Evolutionary conservation across 2,329 filamentous ascomycete genomes (phyloP).

Genomic region (Penicillium sp.): DNA sequence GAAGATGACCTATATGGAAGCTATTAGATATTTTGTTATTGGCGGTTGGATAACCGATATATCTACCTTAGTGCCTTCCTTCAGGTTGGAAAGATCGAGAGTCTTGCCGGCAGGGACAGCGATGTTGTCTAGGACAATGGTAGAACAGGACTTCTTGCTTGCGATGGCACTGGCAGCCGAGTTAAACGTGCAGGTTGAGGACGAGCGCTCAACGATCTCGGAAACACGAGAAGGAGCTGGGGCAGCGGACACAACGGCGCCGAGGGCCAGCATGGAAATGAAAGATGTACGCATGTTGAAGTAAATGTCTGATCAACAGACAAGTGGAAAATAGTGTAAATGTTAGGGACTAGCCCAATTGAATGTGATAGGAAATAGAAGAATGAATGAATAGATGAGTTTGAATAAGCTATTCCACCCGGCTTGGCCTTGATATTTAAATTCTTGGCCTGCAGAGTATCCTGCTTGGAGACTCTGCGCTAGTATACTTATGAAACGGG

Average conservation of each 20-base stretch:
- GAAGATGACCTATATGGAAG: constrained; percentile 53
- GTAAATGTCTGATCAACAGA: constrained; percentile 24
- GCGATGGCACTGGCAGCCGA: constrained; percentile 49
- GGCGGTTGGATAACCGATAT: background rate
- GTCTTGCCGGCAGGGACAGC: constrained; percentile 58
- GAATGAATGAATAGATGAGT: constrained; percentile 1
- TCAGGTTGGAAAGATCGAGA: constrained; percentile 57
- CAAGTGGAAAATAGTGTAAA: constrained; percentile 11
- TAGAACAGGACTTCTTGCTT: constrained; percentile 53
- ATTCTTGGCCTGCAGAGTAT: background rate
- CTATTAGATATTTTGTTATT: background rate
- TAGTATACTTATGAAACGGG: constrained; percentile 3
- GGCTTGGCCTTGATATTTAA: constrained; percentile 8
- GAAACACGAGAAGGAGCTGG: constrained; percentile 24
- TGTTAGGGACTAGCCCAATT: background rate
- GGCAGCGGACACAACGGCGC: constrained; percentile 23
- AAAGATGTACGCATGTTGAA: constrained; percentile 22
- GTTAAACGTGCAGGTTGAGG: constrained; percentile 55
- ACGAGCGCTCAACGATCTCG: constrained; percentile 27
- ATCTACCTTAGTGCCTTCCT: constrained; percentile 48
- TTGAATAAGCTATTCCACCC: constrained; percentile 2
- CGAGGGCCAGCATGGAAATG: constrained; percentile 19
- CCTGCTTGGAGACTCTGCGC: background rate
- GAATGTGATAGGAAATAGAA: background rate
- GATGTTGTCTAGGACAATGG: constrained; percentile 54